These are phyloP conservation scores for Globisporangium recalcitrans DNA, from an alignment of 352 stramenopile genomes.

Conservation along the genomic window DNA sequence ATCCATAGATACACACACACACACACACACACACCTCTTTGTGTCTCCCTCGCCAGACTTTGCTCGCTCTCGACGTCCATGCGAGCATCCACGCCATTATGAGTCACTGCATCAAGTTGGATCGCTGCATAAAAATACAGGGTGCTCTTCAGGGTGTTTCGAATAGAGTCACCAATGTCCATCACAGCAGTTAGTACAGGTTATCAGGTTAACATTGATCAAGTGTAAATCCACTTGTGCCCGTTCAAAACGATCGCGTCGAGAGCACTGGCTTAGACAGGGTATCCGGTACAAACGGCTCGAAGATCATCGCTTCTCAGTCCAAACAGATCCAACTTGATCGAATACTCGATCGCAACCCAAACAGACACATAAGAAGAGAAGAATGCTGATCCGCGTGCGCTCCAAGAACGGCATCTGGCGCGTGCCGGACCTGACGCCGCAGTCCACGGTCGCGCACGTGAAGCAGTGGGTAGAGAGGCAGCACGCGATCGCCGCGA, in stretches of 20 bases:
- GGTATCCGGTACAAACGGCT: background rate
- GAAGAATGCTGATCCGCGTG: constrained; percentile 72
- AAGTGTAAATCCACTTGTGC: no score
- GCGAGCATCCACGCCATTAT: no score
- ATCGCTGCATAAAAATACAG: no score
- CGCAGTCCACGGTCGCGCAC: constrained; percentile 58
- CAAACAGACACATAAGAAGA: background rate
- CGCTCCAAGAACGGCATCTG: constrained; percentile 87
- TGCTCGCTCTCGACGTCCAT: no score
- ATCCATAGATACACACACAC: background rate
- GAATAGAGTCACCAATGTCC: no score
- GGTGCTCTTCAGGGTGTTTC: no score
- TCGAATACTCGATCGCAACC: background rate
- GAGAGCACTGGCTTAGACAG: no score
- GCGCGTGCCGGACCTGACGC: constrained; percentile 63
- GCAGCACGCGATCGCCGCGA: constrained; percentile 56
- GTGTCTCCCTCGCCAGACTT: background rate
- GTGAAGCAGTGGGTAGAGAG: constrained; percentile 74
- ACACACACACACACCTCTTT: background rate
- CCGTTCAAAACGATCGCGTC: no score
- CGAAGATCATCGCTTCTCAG: background rate
- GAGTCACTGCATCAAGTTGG: no score
- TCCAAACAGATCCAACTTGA: background rate
- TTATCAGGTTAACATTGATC: no score
- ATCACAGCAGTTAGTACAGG: no score